A percentile compares a stretch with the other conserved stretches of the same genome.
Evolutionary conservation across 75 land plant genomes (phyloP).

Genomic region (Adiantum capillusveneris): DNA sequence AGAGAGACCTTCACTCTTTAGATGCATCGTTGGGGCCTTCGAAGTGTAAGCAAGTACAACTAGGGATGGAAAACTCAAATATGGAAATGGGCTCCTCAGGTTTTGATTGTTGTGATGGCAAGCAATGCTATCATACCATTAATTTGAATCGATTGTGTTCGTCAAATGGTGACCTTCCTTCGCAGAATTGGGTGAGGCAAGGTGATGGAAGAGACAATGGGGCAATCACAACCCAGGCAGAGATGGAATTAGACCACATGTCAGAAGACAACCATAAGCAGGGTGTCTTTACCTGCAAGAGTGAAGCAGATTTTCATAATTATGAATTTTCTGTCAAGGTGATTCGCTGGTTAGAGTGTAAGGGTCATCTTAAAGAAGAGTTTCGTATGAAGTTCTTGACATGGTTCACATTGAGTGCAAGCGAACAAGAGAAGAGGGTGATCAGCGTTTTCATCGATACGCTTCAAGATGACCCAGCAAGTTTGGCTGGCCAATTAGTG

Average conservation of each 20-base stretch:
- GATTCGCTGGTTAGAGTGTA: conserved; percentile 68
- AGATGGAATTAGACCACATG: too few relatives aligned
- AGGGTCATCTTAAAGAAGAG: conserved; percentile 53
- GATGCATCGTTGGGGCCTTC: too few relatives aligned
- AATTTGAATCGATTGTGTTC: too few relatives aligned
- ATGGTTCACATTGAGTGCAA: conserved; percentile 73
- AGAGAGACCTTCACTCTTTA: too few relatives aligned
- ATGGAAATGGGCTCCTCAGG: too few relatives aligned
- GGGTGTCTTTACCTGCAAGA: not conserved
- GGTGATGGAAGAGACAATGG: not conserved
- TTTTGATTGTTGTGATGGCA: too few relatives aligned
- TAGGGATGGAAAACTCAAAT: too few relatives aligned
- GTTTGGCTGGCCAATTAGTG: conserved; percentile 65
- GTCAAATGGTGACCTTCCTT: too few relatives aligned
- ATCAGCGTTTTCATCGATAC: conserved; percentile 65
- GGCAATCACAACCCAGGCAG: too few relatives aligned
- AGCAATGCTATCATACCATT: too few relatives aligned
- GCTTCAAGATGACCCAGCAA: conserved; percentile 57
- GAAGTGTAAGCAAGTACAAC: too few relatives aligned
- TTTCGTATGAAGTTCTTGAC: conserved; percentile 76
- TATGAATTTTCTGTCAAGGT: conserved; percentile 74
- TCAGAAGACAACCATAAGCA: not conserved
- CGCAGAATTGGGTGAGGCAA: too few relatives aligned
- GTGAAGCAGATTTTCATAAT: conserved; percentile 3
- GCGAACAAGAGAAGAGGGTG: conserved; percentile 50